A percentile compares a stretch with the other conserved stretches of the same genome.
These are phyloP conservation scores for Jaapia argillacea DNA, from an alignment of 768 basidiomycete species.

Conservation along the genomic window DNA sequence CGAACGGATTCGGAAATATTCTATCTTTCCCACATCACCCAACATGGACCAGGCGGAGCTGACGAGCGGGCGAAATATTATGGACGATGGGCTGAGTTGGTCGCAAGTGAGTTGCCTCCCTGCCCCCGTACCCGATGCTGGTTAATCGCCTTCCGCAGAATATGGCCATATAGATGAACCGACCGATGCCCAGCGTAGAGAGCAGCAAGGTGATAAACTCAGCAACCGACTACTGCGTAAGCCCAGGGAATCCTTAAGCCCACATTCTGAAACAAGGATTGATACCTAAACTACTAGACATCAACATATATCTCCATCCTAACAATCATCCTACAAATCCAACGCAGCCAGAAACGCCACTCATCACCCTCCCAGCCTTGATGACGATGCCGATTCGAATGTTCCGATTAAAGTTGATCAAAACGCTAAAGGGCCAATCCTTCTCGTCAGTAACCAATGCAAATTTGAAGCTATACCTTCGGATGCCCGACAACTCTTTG, in stretches of 20 bases:
- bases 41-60: constrained; percentile 29
- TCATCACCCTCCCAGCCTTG: constrained; percentile 58
- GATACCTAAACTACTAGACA: too few relatives aligned
- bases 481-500: constrained; percentile 37
- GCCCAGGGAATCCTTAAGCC: too few relatives aligned
- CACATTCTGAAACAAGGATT: too few relatives aligned
- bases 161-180: background rate
- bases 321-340: too few relatives aligned
- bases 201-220: background rate
- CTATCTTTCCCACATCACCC: constrained; percentile 61
- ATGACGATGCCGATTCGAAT: constrained; percentile 57
- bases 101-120: constrained; percentile 37
- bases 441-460: constrained; percentile 20
- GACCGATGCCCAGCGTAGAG: background rate
- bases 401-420: constrained; percentile 57
- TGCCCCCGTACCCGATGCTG: background rate
- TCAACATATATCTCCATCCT: too few relatives aligned
- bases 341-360: constrained; percentile 7
- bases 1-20: constrained; percentile 76
- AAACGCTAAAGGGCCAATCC: constrained; percentile 28
- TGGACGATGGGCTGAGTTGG: constrained; percentile 54
- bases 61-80: background rate
- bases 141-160: background rate
- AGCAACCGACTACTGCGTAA: too few relatives aligned
- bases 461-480: constrained; percentile 42